These are phyloP conservation scores for Fusarium torulosum DNA, from an alignment of 2,329 filamentous ascomycete genomes.

Conservation along the genomic window DNA sequence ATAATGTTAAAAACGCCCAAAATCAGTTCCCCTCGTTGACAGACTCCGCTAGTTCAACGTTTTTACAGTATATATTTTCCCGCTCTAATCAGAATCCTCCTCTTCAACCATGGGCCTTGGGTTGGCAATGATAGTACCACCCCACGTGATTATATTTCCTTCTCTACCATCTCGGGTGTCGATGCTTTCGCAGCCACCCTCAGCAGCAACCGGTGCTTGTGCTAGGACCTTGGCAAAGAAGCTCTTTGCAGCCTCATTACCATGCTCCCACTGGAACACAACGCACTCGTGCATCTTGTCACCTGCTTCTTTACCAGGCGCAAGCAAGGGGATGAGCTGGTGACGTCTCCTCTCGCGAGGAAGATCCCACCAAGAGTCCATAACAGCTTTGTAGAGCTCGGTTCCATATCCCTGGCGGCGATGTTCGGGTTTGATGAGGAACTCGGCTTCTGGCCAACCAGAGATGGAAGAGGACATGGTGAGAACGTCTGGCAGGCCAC, in stretches of 20 bases:
- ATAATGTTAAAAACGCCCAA: neutral
- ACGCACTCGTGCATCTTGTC: constrained; percentile 31
- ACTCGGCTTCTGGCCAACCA: constrained; percentile 40
- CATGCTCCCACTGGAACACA: constrained; percentile 30
- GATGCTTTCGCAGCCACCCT: constrained; percentile 34
- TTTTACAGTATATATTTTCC: neutral
- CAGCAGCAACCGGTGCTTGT: constrained; percentile 18
- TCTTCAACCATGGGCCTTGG: constrained; percentile 10
- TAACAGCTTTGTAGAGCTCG: constrained; percentile 26
- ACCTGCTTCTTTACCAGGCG: constrained; percentile 22
- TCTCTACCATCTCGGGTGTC: constrained; percentile 29
- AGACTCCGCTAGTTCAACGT: neutral
- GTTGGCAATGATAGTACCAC: constrained; percentile 20
- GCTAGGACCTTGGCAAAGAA: constrained; percentile 37
- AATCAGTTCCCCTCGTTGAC: neutral
- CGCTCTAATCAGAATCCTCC: constrained; percentile 15
- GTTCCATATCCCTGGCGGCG: constrained; percentile 38
- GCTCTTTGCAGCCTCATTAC: constrained; percentile 18
- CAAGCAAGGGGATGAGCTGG: constrained; percentile 18
- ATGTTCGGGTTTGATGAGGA: constrained; percentile 31
- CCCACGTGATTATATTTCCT: constrained; percentile 21
- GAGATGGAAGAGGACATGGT: constrained; percentile 29
- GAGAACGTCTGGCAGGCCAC: constrained; percentile 28
- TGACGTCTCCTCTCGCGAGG: constrained; percentile 31
- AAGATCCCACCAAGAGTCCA: constrained; percentile 37